Evolutionary conservation across 495 filamentous ascomycete genomes (phyloP).

Genomic region (Venustampulla echinocandica): DNA sequence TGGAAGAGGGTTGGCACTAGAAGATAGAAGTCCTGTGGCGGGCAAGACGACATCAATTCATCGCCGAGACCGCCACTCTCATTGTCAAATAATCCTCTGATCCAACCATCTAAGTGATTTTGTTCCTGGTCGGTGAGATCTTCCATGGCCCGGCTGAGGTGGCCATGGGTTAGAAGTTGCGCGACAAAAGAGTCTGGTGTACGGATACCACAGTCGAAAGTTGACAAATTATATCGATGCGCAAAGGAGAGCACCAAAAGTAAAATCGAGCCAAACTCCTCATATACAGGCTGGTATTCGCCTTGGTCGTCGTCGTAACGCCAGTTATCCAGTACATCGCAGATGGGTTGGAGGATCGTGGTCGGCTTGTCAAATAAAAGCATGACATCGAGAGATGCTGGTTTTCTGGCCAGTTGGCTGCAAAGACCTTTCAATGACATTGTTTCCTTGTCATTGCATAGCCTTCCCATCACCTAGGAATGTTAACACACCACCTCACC

Average conservation of each 20-base stretch:
- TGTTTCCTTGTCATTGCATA: slow-evolving; percentile 79
- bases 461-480: slow-evolving; percentile 58
- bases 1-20: slow-evolving; percentile 85
- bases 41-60: slow-evolving; percentile 84
- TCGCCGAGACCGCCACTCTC: slow-evolving; percentile 67
- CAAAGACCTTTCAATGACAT: slow-evolving; percentile 84
- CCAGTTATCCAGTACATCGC: slow-evolving; percentile 80
- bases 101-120: slow-evolving; percentile 73
- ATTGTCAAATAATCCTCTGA: slow-evolving; percentile 75
- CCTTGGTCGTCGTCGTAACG: slow-evolving; percentile 88
- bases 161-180: slow-evolving; percentile 61
- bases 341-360: slow-evolving; percentile 73
- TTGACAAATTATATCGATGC: slow-evolving; percentile 69
- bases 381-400: slow-evolving; percentile 73
- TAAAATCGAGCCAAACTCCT: slow-evolving; percentile 87
- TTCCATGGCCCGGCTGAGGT: slow-evolving; percentile 50
- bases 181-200: slow-evolving; percentile 62
- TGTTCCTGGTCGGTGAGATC: slow-evolving; percentile 66
- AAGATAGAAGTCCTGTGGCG: slow-evolving; percentile 86
- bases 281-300: slow-evolving; percentile 93
- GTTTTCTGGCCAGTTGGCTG: slow-evolving; percentile 67
- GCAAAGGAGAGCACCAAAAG: slow-evolving; percentile 75
- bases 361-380: slow-evolving; percentile 73
- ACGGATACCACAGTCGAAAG: slow-evolving; percentile 55
- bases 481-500: neutral